A percentile compares a stretch with the other conserved stretches of the same genome.
Evolutionary conservation across 257 asterid genomes (phyloP).

Genomic region (Solanum ossicruentum): DNA sequence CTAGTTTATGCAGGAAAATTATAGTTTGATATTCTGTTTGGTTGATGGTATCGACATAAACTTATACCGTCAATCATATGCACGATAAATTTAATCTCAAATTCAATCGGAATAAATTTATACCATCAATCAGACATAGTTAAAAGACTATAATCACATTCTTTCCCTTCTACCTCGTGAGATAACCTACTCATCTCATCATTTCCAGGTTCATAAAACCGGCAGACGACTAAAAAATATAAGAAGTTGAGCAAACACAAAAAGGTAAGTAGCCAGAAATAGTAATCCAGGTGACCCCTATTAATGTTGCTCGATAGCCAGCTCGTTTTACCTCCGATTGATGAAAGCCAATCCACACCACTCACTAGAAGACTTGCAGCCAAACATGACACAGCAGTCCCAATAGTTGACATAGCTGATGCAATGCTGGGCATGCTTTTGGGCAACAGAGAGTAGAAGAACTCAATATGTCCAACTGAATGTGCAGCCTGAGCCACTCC

Average conservation of each 20-base stretch:
- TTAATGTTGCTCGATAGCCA: slow-evolving; percentile 13
- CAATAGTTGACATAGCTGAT: neutral
- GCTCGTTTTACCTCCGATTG: neutral
- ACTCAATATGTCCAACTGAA: slow-evolving; percentile 8
- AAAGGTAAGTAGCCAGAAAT: slow-evolving; percentile 4
- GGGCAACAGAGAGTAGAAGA: slow-evolving; percentile 8
- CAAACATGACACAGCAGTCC: slow-evolving; percentile 2
- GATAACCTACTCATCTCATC: neutral
- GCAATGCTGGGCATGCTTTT: slow-evolving; percentile 13
- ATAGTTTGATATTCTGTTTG: no score
- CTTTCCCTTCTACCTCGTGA: neutral
- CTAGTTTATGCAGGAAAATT: no score
- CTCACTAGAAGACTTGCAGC: slow-evolving; percentile 4
- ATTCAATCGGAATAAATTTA: no score
- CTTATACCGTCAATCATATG: no score
- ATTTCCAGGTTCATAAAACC: neutral
- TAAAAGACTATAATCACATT: neutral
- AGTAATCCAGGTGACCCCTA: slow-evolving; percentile 8
- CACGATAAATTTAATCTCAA: no score
- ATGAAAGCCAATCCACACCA: neutral
- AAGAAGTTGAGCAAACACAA: slow-evolving; percentile 1
- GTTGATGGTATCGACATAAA: no score
- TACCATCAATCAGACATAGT: neutral
- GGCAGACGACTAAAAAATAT: neutral
- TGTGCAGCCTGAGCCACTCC: slow-evolving; percentile 10